Evolutionary conservation across 2,329 filamentous ascomycete genomes (phyloP).

Genomic region (Karstenula rhodostoma): DNA sequence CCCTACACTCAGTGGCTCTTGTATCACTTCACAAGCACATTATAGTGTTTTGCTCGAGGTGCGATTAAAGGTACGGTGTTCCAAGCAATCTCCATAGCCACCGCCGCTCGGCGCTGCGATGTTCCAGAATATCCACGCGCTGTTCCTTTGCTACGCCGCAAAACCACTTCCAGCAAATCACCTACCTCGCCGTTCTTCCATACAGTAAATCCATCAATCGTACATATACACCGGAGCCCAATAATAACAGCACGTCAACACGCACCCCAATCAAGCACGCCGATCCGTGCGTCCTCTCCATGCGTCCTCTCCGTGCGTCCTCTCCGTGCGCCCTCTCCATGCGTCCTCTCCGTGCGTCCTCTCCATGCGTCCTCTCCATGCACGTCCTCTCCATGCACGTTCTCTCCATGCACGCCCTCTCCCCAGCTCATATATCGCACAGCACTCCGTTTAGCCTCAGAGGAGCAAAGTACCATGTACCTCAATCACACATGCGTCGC

Average conservation of each 20-base stretch:
- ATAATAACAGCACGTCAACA: not conserved
- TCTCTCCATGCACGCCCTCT: not conserved
- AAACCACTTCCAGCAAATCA: not conserved
- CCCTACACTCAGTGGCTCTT: no score
- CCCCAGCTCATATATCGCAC: not conserved
- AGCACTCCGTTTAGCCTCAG: not conserved
- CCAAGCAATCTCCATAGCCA: no score
- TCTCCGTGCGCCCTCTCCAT: no score
- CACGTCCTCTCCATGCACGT: no score
- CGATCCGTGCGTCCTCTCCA: not conserved
- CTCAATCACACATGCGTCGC: not conserved
- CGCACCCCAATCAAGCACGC: not conserved
- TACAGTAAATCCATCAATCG: not conserved
- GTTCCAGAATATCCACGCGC: no score
- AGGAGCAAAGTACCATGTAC: not conserved
- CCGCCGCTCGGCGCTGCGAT: no score
- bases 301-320: no score
- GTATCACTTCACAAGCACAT: no score
- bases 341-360: no score
- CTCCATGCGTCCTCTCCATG: no score
- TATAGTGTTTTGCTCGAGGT: no score
- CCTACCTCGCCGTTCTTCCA: not conserved
- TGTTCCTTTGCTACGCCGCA: not conserved
- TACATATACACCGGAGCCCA: not conserved
- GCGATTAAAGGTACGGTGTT: no score